A percentile compares a stretch with the other conserved stretches of the same genome.
These are phyloP conservation scores for Penicillium lividum DNA, from an alignment of 495 filamentous ascomycete genomes.

Conservation along the genomic window DNA sequence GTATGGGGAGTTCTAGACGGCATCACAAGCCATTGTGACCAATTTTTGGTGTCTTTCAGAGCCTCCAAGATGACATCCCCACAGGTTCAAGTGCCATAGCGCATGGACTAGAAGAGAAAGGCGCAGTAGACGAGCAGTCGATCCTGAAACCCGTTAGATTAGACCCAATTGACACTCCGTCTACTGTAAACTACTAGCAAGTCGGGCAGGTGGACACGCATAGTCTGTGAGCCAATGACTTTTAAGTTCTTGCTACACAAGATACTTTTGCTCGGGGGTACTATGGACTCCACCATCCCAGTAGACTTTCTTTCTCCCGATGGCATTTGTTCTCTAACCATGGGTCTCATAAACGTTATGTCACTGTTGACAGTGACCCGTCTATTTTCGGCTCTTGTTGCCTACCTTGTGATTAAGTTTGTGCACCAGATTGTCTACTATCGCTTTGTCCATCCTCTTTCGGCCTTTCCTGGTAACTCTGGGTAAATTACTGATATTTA, in stretches of 20 bases:
- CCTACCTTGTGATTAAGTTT: slow-evolving; percentile 30
- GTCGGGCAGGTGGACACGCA: not conserved
- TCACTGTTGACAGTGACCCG: slow-evolving; percentile 37
- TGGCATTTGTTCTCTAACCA: slow-evolving; percentile 16
- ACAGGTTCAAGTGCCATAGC: slow-evolving; percentile 1
- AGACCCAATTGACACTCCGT: not conserved
- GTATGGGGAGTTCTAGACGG: not conserved
- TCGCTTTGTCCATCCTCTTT: slow-evolving; percentile 53
- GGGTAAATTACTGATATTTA: not conserved
- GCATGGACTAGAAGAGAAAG: not conserved
- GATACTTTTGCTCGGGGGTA: not conserved
- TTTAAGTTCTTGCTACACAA: not conserved
- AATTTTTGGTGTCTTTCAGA: not conserved
- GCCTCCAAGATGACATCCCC: not conserved
- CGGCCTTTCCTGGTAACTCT: slow-evolving; percentile 45
- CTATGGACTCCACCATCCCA: not conserved
- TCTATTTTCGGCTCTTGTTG: slow-evolving; percentile 24
- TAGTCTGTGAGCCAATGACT: not conserved
- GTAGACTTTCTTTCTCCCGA: slow-evolving; percentile 1
- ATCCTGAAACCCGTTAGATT: not conserved
- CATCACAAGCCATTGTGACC: not conserved
- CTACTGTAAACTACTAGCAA: not conserved
- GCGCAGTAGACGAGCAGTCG: not conserved
- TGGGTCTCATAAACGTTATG: slow-evolving; percentile 32
- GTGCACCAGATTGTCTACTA: slow-evolving; percentile 47